Evolutionary conservation across 2,329 filamentous ascomycete genomes (phyloP), one percentile per base, ranked within the genome.

Genomic region (Trichoderma sp.): DNA sequence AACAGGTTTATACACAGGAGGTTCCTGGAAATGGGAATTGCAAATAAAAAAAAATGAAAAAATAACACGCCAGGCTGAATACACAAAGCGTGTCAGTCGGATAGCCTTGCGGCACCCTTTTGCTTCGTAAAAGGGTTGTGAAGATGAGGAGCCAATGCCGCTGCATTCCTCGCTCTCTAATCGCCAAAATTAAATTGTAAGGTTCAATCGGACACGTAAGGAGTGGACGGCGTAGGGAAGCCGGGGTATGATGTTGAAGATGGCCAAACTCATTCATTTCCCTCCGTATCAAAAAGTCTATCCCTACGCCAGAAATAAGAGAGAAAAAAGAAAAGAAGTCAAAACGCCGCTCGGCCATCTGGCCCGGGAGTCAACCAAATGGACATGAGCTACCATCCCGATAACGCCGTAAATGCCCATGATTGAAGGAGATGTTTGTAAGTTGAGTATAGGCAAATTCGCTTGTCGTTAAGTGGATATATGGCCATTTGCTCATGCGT

Each of bases 401-500:
- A 78, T 76, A 84, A 84, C 82, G 82, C 82, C 82, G 76, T 79
- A 74, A 80, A 84, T 84, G 82, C 81, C 80, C 75, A 75, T 75
- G 72, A 75, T 73, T 72, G 71, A 72, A 73, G 71, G 72, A 73
- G 69, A 75, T 74, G 65, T 61, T 71, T 72, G 73, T 68, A 63
- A 71, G 72, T 71, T 68, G 53, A 70, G 51, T 65, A 66, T 70
- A 72, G 71, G 71, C 71, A 70, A 36, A 66, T 70, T 72, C 67
- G 71, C 71, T 72, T 62, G 71, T 72, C 71, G 71, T 72, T 70
- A 66, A 68, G 66, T 70, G 71, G 53, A 72, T 53, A 65, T 73
- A 73, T 73, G 69, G 67, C 84, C 80, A 80, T 80, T 74, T 73
- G 77, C 79, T 88, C 82, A 89, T 81, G 87, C 87, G 77, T 89